These are phyloP conservation scores for Imleria badia DNA, from an alignment of 768 basidiomycete genomes.

Conservation along the genomic window DNA sequence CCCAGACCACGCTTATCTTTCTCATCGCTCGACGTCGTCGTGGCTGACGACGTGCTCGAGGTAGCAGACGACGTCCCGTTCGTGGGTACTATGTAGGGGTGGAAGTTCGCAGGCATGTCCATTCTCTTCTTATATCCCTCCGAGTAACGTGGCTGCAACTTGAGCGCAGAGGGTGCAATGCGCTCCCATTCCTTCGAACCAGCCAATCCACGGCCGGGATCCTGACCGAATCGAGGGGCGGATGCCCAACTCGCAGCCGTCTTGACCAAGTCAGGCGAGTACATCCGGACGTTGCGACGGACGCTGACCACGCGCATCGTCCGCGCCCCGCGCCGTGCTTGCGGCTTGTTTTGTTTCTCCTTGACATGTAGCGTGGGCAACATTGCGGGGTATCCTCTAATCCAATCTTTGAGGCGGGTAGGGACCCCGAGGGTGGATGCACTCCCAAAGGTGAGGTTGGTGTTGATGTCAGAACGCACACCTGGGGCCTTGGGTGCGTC, in stretches of 20 bases:
- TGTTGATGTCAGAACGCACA: slow-evolving; percentile 28
- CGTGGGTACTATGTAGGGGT: slow-evolving; percentile 44
- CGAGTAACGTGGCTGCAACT: slow-evolving; percentile 65
- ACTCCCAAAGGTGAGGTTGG: slow-evolving; percentile 42
- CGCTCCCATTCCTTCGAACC: slow-evolving; percentile 76
- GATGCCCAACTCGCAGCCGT: slow-evolving; percentile 52
- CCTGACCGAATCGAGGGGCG: slow-evolving; percentile 28
- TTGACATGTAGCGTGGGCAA: slow-evolving; percentile 58
- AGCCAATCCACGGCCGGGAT: slow-evolving; percentile 39
- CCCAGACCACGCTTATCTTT: slow-evolving; percentile 33
- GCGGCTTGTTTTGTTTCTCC: slow-evolving; percentile 49
- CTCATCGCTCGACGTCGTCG: slow-evolving; percentile 33
- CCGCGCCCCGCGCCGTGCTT: slow-evolving; percentile 73
- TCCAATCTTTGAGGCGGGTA: slow-evolving; percentile 86
- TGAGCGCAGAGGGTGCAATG: slow-evolving; percentile 61
- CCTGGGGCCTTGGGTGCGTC: slow-evolving; percentile 48
- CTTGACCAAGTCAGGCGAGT: slow-evolving; percentile 81
- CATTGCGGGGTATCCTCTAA: slow-evolving; percentile 84
- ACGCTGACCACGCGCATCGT: slow-evolving; percentile 78
- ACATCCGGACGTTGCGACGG: slow-evolving; percentile 81
- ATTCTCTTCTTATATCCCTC: slow-evolving; percentile 77
- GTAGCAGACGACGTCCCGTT: slow-evolving; percentile 39
- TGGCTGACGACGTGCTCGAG: slow-evolving; percentile 41
- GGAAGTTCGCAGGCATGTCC: slow-evolving; percentile 59
- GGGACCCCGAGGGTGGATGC: slow-evolving; percentile 71